A percentile compares a stretch with the other conserved stretches of the same genome.
Conservation (phyloP, 805 yeast species). For the Candida cerambycidarum region DNA sequence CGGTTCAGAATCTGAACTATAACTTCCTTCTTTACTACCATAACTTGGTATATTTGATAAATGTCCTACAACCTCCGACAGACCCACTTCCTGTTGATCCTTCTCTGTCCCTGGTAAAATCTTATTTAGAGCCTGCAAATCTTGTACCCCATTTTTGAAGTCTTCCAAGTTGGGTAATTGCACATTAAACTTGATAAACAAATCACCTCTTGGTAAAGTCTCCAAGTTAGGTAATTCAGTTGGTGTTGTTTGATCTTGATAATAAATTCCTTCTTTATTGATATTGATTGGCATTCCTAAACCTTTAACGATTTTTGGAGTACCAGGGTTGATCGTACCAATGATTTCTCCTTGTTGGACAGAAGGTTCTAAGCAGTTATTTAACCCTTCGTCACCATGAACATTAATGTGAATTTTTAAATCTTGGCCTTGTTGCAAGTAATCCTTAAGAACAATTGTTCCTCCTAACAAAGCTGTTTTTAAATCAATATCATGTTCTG, state of each 20-base stretch:
- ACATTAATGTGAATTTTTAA: constrained; percentile 33
- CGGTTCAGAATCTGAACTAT: constrained; percentile 2
- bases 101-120: constrained; percentile 20
- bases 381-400: constrained; percentile 26
- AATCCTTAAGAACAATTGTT: constrained; percentile 32
- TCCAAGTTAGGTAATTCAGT: constrained; percentile 10
- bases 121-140: constrained; percentile 19
- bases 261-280: constrained; percentile 24
- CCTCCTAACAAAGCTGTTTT: constrained; percentile 63
- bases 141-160: constrained; percentile 22
- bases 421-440: constrained; percentile 30
- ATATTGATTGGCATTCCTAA: constrained; percentile 62
- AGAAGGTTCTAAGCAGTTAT: constrained; percentile 17
- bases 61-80: not conserved
- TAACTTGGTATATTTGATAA: constrained; percentile 2
- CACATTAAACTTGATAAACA: constrained; percentile 41
- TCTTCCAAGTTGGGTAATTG: constrained; percentile 30
- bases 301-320: constrained; percentile 48
- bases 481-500: constrained; percentile 48
- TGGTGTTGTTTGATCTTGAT: constrained; percentile 18
- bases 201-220: constrained; percentile 30
- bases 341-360: constrained; percentile 45
- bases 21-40: no score
- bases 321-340: constrained; percentile 52
- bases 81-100: no score